These are phyloP conservation scores for Plantago elongata DNA, from an alignment of 257 asterid species.

Conservation along the genomic window DNA sequence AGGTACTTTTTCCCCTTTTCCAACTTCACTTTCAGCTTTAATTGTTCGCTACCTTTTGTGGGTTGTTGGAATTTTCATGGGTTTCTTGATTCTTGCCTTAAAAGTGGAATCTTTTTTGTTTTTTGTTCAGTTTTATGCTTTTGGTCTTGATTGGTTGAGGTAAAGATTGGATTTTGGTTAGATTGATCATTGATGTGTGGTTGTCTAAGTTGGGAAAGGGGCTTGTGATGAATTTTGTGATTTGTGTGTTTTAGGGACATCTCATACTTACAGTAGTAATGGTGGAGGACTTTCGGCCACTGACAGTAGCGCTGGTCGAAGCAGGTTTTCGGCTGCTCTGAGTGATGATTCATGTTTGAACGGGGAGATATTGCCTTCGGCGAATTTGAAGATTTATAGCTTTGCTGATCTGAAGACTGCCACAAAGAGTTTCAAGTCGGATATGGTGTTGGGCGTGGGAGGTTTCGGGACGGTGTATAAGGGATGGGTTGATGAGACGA, in stretches of 20 bases:
- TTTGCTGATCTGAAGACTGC: constrained; percentile 42
- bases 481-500: constrained; percentile 56
- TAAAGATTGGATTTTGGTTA: not conserved
- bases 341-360: constrained; percentile 30
- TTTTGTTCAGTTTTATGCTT: constrained; percentile 6
- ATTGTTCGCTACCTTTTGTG: constrained; percentile 19
- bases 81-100: constrained; percentile 16
- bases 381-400: constrained; percentile 34
- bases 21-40: constrained; percentile 5
- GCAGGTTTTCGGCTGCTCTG: constrained; percentile 35
- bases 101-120: not conserved
- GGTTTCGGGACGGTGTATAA: constrained; percentile 56
- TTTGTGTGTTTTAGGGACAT: constrained; percentile 38
- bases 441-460: constrained; percentile 50
- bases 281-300: constrained; percentile 38
- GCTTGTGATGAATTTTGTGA: constrained; percentile 8
- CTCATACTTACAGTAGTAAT: constrained; percentile 44
- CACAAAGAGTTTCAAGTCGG: constrained; percentile 42
- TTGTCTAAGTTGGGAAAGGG: not conserved
- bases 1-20: constrained; percentile 33
- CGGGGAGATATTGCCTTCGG: constrained; percentile 38
- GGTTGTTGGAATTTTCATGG: constrained; percentile 17
- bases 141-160: not conserved
- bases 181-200: not conserved
- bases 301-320: constrained; percentile 37